phyloP scores from a whole-genome alignment of 805 yeast species.

The Maudiozyma turicensis region DNA sequence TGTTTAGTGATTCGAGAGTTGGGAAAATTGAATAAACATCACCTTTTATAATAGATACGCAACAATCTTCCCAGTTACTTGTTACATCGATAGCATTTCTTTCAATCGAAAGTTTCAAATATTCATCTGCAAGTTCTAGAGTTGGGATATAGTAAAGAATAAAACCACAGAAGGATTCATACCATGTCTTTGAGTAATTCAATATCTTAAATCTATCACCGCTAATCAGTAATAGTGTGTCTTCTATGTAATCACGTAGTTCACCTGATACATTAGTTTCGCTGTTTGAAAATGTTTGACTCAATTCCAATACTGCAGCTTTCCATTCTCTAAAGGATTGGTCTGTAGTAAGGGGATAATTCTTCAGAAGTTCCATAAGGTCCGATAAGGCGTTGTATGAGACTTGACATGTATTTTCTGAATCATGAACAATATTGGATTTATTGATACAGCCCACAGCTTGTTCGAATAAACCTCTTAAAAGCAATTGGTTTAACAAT shows the following conservation, averaged over 20 bases:
- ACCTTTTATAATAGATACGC: conserved; percentile 46
- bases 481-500: conserved; percentile 43
- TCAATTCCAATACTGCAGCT: conserved; percentile 20
- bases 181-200: conserved; percentile 51
- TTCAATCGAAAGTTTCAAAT: conserved; percentile 30
- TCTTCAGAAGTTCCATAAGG: conserved; percentile 24
- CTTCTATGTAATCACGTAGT: conserved; percentile 24
- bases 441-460: conserved; percentile 34
- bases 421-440: conserved; percentile 12
- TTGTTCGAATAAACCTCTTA: conserved; percentile 52
- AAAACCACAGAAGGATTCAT: conserved; percentile 51
- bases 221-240: conserved; percentile 27
- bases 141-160: conserved; percentile 53
- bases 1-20: conserved; percentile 48
- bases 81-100: conserved; percentile 31
- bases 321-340: conserved; percentile 33
- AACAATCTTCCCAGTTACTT: conserved; percentile 45
- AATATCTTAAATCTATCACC: conserved; percentile 39
- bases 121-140: conserved; percentile 33
- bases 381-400: conserved; percentile 28
- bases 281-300: conserved; percentile 18
- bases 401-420: conserved; percentile 15
- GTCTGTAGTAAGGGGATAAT: conserved; percentile 29
- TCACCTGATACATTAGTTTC: conserved; percentile 18
- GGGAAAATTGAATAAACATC: conserved; percentile 49